A percentile compares a stretch with the other conserved stretches of the same genome.
phyloP scores from a whole-genome alignment of 208 protist genomes.

The Crithidia mellificae region DNA sequence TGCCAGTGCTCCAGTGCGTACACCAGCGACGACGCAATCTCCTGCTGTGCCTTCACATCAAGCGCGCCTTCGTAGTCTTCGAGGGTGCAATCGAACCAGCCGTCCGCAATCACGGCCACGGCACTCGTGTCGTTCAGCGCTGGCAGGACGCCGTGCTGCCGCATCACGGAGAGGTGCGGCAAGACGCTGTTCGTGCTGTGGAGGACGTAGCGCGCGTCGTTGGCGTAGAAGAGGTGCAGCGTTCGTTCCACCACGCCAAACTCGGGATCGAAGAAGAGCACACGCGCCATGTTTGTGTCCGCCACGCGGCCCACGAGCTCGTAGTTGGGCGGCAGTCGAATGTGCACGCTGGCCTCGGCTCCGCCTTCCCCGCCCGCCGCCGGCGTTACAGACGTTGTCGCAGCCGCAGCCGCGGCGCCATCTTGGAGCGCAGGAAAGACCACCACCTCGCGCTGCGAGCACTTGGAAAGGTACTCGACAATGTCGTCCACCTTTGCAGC shows the following conservation, averaged over 20 bases:
- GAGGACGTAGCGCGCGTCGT: slow-evolving; percentile 36
- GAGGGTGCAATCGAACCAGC: slow-evolving; percentile 80
- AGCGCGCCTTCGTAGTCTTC: slow-evolving; percentile 25
- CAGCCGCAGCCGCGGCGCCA: neutral
- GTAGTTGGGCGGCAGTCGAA: slow-evolving; percentile 61
- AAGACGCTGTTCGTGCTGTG: slow-evolving; percentile 46
- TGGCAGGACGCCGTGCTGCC: slow-evolving; percentile 59
- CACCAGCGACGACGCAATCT: slow-evolving; percentile 64
- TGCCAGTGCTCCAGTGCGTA: slow-evolving; percentile 89
- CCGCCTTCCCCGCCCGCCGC: neutral
- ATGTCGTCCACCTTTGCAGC: slow-evolving; percentile 34
- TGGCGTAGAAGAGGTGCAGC: slow-evolving; percentile 57
- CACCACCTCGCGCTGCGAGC: slow-evolving; percentile 26
- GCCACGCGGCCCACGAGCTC: slow-evolving; percentile 61
- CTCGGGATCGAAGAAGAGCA: slow-evolving; percentile 54
- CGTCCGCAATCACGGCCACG: slow-evolving; percentile 65
- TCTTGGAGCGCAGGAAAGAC: slow-evolving; percentile 23
- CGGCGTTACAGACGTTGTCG: neutral
- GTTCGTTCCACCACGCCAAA: slow-evolving; percentile 59
- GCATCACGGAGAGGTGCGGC: slow-evolving; percentile 62
- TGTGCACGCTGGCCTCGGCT: slow-evolving; percentile 24
- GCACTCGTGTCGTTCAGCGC: slow-evolving; percentile 33
- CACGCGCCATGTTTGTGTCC: slow-evolving; percentile 53
- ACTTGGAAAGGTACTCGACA: slow-evolving; percentile 28
- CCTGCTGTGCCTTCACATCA: slow-evolving; percentile 22